Base-by-base conservation (phyloP, 2,329 filamentous ascomycete genomes). In the Fusarium sp. region DNA sequence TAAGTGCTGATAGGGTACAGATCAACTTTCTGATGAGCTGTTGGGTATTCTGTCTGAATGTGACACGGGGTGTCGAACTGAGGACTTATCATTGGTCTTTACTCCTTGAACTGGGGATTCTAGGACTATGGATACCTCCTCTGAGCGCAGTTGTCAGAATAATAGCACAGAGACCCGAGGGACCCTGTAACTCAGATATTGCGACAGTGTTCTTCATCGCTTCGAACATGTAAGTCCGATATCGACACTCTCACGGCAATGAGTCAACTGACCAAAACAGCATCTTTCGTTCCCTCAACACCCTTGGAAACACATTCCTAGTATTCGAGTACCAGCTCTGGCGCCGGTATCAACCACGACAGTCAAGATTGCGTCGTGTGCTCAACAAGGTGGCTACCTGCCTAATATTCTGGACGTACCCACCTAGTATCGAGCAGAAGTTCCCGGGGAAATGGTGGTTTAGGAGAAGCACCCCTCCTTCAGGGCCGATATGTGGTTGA, bases 331-430 rank as follows among this genome's bases (percentile, higher is more conserved):
- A 79, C 65, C 77, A 80, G 56, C 67, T 80, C 36, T 82, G 79
- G 70, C 77, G 71, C 8, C 80, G 79, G 37, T 54, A 78, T 52
- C 73, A 75, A 34, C 78, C 79, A 9, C 60, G 70, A 30, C 68
- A 76, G 50, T 70, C 76, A 1, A 69, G 51, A 9, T 55, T 64
- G 50, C 69, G 68, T 8, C 74, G 70, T 11, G 36, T 75, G 18
- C 45, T 76, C 34, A 77, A 77, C 60, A 74, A 72, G 37, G 41
- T 76, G 5, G 62, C 77, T 33, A 71, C 77, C 1, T 72, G 74
- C 2, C 57, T 81, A 28, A 77, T 81, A n/a, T 78, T 80, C 46
- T 82, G 79, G 79, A 81, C 80, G 7, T 81, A 83, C 34, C 81
- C 81, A 9, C 78, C 79, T 41, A 77, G 74, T 20, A 71, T 81